A percentile compares a stretch with the other conserved stretches of the same genome.
Conservation (phyloP, 495 filamentous ascomycete species). For the Daldinia decipiens region DNA sequence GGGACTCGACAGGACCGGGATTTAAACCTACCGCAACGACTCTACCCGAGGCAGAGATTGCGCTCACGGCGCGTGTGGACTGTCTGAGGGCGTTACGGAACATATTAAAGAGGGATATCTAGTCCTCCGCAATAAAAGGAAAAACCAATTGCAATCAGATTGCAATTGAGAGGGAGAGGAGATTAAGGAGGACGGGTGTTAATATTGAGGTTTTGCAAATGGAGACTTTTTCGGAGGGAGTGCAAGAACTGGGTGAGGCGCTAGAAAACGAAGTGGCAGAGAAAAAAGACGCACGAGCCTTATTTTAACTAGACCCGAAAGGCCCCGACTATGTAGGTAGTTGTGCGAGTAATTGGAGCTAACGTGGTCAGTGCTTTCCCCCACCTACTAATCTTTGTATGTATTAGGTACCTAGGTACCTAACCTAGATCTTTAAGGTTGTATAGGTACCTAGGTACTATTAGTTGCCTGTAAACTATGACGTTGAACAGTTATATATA, state of each 20-base stretch:
- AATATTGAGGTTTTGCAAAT: slow-evolving; percentile 43
- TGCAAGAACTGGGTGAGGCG: slow-evolving; percentile 31
- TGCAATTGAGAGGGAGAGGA: slow-evolving; percentile 63
- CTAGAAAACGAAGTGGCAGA: slow-evolving; percentile 36
- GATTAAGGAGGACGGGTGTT: slow-evolving; percentile 51
- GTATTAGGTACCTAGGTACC: no score
- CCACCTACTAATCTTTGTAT: background rate
- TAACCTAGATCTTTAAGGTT: no score
- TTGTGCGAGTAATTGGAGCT: slow-evolving; percentile 1
- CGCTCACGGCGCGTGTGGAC: slow-evolving; percentile 91
- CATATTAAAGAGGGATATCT: slow-evolving; percentile 68
- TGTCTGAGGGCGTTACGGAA: slow-evolving; percentile 98
- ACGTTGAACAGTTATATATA: no score
- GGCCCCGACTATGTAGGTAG: slow-evolving; percentile 27
- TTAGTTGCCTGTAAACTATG: no score
- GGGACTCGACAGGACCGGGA: slow-evolving; percentile 52
- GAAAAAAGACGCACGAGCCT: slow-evolving; percentile 44
- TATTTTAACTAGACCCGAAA: slow-evolving; percentile 25
- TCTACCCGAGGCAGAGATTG: slow-evolving; percentile 88
- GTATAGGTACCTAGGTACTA: no score
- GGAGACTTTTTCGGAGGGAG: slow-evolving; percentile 48
- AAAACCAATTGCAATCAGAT: slow-evolving; percentile 59
- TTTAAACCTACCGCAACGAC: slow-evolving; percentile 87
- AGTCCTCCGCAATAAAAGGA: slow-evolving; percentile 48
- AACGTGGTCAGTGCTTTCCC: slow-evolving; percentile 26